Evolutionary conservation across 768 basidiomycete species (phyloP).

Genomic region (Exsudoporus frostii): DNA sequence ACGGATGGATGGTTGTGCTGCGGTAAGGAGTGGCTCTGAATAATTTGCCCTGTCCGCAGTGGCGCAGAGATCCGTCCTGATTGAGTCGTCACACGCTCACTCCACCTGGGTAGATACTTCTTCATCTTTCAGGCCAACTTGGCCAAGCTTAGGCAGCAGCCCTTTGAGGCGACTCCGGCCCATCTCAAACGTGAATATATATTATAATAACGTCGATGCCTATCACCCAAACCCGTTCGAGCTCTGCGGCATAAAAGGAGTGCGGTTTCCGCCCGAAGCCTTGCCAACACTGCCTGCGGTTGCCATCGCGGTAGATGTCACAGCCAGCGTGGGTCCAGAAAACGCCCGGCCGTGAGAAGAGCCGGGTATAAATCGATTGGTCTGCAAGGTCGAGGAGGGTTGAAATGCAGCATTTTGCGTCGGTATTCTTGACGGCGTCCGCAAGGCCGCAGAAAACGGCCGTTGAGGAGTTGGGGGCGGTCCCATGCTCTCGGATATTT

Average conservation of each 20-base stretch:
- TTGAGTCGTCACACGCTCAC: slow-evolving; percentile 11
- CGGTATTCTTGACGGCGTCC: slow-evolving; percentile 27
- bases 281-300: slow-evolving; percentile 2
- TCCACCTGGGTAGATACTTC: not conserved
- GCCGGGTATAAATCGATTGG: slow-evolving; percentile 33
- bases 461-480: slow-evolving; percentile 52
- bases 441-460: slow-evolving; percentile 22
- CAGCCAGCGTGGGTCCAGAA: slow-evolving; percentile 12
- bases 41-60: slow-evolving; percentile 2
- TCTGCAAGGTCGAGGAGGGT: slow-evolving; percentile 13
- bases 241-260: slow-evolving; percentile 47
- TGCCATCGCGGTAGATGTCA: slow-evolving; percentile 24
- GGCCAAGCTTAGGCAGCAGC: not conserved
- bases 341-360: slow-evolving; percentile 25
- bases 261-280: slow-evolving; percentile 44
- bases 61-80: not conserved
- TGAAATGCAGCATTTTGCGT: slow-evolving; percentile 10
- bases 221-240: slow-evolving; percentile 32
- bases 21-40: slow-evolving; percentile 3
- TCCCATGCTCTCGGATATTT: slow-evolving; percentile 39
- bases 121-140: not conserved
- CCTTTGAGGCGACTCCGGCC: not conserved
- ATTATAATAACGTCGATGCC: not conserved
- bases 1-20: slow-evolving; percentile 20
- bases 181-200: not conserved